Evolutionary conservation across 192 early-diverging fungal species (phyloP), one percentile per base, ranked within the genome.

Genomic region (Mortierella antarctica): DNA sequence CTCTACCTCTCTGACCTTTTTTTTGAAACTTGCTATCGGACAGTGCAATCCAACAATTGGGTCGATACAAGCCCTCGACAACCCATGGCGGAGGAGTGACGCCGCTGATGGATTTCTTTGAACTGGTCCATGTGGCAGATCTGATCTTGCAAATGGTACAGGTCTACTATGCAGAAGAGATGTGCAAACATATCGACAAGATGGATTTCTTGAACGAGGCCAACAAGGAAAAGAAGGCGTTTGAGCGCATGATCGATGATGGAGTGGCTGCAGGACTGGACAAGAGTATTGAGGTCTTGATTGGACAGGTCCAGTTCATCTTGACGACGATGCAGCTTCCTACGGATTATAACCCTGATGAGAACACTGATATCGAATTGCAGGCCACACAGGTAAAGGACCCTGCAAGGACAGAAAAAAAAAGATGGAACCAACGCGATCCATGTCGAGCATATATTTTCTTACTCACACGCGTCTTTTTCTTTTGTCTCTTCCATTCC

Each of bases 61-160:
- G 83, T 13, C 48, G 77, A 31, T 86, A 87, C 83, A 74, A 86
- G 71, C 70, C 89, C 41, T 60, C 65, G 42, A 72, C 80, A 77
- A 65, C 65, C 47, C 55, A 82, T 69, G 84, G 70, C 47, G 76
- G 73, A 41, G 84, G 84, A 59, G 88, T 91, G 54, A 89, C 88
- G 53, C 93, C 88, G 52, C 80, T 91, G 42, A 87, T 77, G 68
- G 93, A 95, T 61, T 98, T 98, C 77, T 96, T 98, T 82, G 97
- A 96, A 74, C 84, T 99, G 49, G 92, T 98, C 15, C 97, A 99
- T 83, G 87, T 99, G 55, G 92, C 93, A 18, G 97, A 99, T 85
- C 82, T 98, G 58, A 91, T 94, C 41, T 92, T 95, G 57, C 97
- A 99, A 70, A 95, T 99, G 95, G 73, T 97, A 20, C 93, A 98